These are phyloP conservation scores for Neofusicoccum sp. DNA, from an alignment of 2,329 filamentous ascomycete genomes.

Conservation along the genomic window DNA sequence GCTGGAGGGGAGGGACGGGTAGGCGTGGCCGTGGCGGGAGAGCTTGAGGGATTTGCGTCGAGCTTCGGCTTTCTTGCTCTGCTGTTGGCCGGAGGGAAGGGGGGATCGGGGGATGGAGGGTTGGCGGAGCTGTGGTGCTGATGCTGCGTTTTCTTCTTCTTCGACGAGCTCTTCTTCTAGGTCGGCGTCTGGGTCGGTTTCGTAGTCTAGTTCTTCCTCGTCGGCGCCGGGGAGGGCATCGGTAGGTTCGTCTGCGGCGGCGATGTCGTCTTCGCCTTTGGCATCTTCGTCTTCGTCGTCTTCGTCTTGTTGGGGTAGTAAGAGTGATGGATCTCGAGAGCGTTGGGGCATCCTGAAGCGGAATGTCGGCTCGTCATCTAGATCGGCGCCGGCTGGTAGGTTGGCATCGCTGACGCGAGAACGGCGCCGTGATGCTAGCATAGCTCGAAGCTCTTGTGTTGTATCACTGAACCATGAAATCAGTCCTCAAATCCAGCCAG, in stretches of 20 bases:
- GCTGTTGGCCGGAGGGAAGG: not conserved
- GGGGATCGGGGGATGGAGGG: constrained; percentile 1
- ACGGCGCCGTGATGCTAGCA: constrained; percentile 20
- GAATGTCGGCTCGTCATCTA: constrained; percentile 41
- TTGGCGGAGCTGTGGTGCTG: constrained; percentile 8
- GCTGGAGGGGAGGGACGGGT: constrained; percentile 71
- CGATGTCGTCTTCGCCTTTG: constrained; percentile 29
- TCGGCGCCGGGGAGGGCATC: constrained; percentile 5
- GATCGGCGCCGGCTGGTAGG: constrained; percentile 16
- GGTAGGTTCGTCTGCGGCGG: constrained; percentile 33
- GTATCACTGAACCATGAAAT: constrained; percentile 5
- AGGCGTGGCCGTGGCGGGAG: constrained; percentile 73
- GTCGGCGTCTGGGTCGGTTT: constrained; percentile 23
- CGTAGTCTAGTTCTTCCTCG: constrained; percentile 25
- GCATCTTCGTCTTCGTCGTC: constrained; percentile 12
- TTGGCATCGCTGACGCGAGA: constrained; percentile 21
- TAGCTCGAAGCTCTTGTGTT: constrained; percentile 23
- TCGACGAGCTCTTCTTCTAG: constrained; percentile 13
- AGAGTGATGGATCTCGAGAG: constrained; percentile 30
- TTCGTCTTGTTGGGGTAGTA: constrained; percentile 8
- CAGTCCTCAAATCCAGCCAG: constrained; percentile 1
- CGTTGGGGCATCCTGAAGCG: constrained; percentile 41
- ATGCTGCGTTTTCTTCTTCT: constrained; percentile 2
- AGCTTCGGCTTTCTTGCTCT: constrained; percentile 33
- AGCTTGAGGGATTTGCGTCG: constrained; percentile 56